These are phyloP conservation scores for Boeremia lycopersici DNA, from an alignment of 2,329 filamentous ascomycete species.

Conservation along the genomic window DNA sequence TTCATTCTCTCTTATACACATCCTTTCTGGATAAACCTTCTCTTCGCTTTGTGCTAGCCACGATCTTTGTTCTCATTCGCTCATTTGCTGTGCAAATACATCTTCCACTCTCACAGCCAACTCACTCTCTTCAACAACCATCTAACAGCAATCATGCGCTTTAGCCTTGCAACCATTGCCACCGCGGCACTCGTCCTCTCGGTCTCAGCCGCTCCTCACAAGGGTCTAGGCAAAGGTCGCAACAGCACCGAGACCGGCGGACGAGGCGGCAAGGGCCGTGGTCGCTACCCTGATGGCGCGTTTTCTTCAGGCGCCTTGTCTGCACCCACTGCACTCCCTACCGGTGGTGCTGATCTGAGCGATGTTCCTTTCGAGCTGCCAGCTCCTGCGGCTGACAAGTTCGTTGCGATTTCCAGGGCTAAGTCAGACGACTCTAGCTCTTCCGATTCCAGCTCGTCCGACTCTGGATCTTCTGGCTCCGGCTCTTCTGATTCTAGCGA, in stretches of 20 bases:
- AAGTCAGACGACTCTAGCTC: conserved; percentile 7
- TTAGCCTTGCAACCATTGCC: conserved; percentile 28
- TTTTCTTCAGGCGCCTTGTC: conserved; percentile 12
- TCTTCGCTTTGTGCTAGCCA: conserved; percentile 27
- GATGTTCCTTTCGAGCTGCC: conserved; percentile 18
- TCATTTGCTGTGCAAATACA: conserved; percentile 31
- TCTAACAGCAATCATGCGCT: conserved; percentile 25
- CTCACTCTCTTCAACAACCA: neutral
- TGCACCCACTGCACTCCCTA: conserved; percentile 8
- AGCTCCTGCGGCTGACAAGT: neutral
- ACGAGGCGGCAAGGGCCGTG: neutral
- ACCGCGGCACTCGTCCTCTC: conserved; percentile 27
- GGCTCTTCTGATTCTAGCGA: neutral
- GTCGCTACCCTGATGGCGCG: neutral
- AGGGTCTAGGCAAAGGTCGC: conserved; percentile 1
- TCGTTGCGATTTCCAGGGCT: neutral
- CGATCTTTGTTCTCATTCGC: conserved; percentile 17
- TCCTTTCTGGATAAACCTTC: conserved; percentile 13
- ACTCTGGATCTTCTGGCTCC: neutral
- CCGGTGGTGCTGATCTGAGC: conserved; percentile 8
- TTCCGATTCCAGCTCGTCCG: neutral
- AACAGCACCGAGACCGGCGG: conserved; percentile 3
- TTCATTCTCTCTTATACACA: conserved; percentile 15
- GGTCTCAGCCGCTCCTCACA: conserved; percentile 23
- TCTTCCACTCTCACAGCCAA: neutral